Evolutionary conservation across 129 eudicot genomes (phyloP).

Genomic region (Rutidosis leptorrhynchoides): DNA sequence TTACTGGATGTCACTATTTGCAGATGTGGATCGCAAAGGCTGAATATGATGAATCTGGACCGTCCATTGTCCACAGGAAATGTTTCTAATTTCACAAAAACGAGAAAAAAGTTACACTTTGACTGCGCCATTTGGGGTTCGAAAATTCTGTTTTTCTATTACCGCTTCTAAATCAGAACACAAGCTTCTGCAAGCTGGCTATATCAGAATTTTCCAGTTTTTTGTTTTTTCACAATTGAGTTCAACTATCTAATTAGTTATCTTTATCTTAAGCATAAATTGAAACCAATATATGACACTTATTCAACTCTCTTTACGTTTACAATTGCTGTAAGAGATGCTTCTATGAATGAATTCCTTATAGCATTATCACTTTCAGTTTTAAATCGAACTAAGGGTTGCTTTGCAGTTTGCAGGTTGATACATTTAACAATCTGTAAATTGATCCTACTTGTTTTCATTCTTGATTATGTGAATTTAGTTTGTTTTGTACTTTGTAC

Average conservation of each 20-base stretch:
- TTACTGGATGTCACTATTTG: not conserved
- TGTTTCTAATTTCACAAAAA: constrained; percentile 35
- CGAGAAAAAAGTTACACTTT: constrained; percentile 23
- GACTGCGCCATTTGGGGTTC: constrained; percentile 28
- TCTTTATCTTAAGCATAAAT: constrained; percentile 24
- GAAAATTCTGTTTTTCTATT: not conserved
- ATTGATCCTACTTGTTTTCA: not conserved
- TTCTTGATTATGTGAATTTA: not conserved
- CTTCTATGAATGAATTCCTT: constrained; percentile 32
- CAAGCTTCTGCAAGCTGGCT: constrained; percentile 15
- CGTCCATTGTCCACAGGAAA: constrained; percentile 51
- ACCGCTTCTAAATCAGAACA: constrained; percentile 2
- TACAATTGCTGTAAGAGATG: constrained; percentile 32
- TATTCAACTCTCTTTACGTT: not conserved
- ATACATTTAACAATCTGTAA: not conserved
- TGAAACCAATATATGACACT: constrained; percentile 24
- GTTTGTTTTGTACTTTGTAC: not conserved
- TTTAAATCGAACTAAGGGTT: not conserved
- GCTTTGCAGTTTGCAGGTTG: not conserved
- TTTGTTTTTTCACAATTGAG: constrained; percentile 20
- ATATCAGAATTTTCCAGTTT: constrained; percentile 17
- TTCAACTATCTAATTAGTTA: constrained; percentile 9
- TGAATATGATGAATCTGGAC: constrained; percentile 50
- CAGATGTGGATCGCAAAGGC: constrained; percentile 55
- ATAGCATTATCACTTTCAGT: constrained; percentile 17